phyloP scores from a whole-genome alignment of 2,329 filamentous ascomycete species.

The Thelonectria olida region DNA sequence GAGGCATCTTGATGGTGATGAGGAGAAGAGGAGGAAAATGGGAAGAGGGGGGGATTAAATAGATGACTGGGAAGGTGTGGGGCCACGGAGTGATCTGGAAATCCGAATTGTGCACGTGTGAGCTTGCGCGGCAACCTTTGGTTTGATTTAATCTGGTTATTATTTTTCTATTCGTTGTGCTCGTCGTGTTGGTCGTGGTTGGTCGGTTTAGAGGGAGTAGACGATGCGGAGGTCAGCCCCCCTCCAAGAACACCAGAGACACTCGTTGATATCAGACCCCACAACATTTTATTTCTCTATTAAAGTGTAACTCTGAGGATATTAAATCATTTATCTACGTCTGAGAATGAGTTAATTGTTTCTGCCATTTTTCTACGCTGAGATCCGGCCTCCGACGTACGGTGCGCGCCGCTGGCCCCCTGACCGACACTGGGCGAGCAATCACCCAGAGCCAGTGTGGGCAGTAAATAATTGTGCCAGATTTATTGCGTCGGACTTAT shows the following conservation, averaged over 20 bases:
- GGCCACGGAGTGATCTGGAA: slow-evolving; percentile 18
- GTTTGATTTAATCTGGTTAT: neutral
- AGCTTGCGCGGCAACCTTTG: neutral
- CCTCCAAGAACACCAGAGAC: neutral
- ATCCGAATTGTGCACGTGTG: slow-evolving; percentile 4
- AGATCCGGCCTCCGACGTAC: neutral
- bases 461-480: neutral
- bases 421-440: neutral
- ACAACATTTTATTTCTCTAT: neutral
- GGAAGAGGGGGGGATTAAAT: slow-evolving; percentile 18
- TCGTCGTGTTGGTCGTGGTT: neutral
- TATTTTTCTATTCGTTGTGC: too few relatives aligned
- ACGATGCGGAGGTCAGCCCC: neutral
- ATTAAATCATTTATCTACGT: neutral
- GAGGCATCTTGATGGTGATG: neutral
- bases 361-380: neutral
- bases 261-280: neutral
- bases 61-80: slow-evolving; percentile 12
- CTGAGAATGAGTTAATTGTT: neutral
- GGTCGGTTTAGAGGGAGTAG: neutral
- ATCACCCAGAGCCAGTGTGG: neutral
- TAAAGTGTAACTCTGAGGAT: neutral
- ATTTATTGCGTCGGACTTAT: too few relatives aligned
- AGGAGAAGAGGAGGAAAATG: slow-evolving; percentile 2
- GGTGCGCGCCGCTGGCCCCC: neutral